A percentile compares a stretch with the other conserved stretches of the same genome.
These are phyloP conservation scores for Fusarium sp. DNA, from an alignment of 2,329 filamentous ascomycete genomes.

Conservation along the genomic window DNA sequence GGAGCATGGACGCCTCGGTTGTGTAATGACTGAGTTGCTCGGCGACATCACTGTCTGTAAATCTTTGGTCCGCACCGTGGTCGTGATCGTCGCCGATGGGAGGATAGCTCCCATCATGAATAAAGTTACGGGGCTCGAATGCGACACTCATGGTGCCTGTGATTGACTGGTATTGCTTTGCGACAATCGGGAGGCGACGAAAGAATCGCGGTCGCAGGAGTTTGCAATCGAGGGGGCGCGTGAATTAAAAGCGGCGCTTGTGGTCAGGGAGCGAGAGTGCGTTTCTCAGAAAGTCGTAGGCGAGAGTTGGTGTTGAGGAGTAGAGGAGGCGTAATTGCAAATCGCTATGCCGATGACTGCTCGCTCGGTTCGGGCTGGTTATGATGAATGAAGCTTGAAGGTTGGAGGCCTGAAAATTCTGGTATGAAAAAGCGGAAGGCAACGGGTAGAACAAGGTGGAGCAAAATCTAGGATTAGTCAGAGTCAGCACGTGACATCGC, in stretches of 20 bases:
- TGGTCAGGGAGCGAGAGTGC: background rate
- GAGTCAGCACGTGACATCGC: conserved; percentile 42
- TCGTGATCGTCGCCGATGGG: conserved; percentile 57
- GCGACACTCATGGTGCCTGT: conserved; percentile 59
- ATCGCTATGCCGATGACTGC: conserved; percentile 18
- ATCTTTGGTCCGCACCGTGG: conserved; percentile 53
- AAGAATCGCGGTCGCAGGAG: conserved; percentile 21
- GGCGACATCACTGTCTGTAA: conserved; percentile 54
- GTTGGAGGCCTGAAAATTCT: conserved; percentile 50
- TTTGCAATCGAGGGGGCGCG: conserved; percentile 18
- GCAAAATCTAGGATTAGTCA: conserved; percentile 47
- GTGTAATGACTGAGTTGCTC: conserved; percentile 57
- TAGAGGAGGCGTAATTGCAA: conserved; percentile 1
- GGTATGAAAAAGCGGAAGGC: conserved; percentile 45
- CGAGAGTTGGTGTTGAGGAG: background rate
- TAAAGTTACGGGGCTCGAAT: conserved; percentile 60
- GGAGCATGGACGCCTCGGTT: conserved; percentile 50
- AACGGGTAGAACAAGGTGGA: conserved; percentile 35
- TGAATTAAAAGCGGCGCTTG: background rate
- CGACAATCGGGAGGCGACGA: conserved; percentile 19
- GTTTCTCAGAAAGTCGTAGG: background rate
- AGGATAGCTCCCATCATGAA: conserved; percentile 59
- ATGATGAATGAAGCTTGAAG: conserved; percentile 33
- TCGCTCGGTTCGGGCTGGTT: conserved; percentile 13
- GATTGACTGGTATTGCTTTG: conserved; percentile 14